phyloP scores from a whole-genome alignment of 257 asterid species.

The Linderniella brevidens region DNA sequence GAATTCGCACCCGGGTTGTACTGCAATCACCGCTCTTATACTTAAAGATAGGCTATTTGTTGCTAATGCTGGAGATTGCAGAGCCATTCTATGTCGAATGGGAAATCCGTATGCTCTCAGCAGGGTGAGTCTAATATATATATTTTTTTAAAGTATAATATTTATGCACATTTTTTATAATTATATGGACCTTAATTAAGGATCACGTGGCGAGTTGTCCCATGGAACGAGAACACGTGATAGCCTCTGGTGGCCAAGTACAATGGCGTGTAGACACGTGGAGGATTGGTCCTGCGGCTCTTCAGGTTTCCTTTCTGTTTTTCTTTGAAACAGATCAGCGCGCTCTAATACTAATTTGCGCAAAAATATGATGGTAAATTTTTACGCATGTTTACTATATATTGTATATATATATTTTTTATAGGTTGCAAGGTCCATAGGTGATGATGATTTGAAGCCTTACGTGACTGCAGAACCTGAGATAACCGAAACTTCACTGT shows the following conservation, averaged over 20 bases:
- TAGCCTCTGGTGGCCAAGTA: constrained; percentile 55
- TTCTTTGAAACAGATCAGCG: constrained; percentile 5
- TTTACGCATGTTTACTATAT: background rate
- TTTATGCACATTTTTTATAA: background rate
- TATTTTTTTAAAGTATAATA: background rate
- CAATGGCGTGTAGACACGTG: constrained; percentile 90
- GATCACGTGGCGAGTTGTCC: constrained; percentile 86
- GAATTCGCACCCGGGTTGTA: constrained; percentile 89
- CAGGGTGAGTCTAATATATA: constrained; percentile 32
- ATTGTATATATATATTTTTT: constrained; percentile 3
- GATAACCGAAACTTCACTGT: constrained; percentile 48
- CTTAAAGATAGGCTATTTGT: constrained; percentile 57
- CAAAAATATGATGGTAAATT: too few relatives aligned
- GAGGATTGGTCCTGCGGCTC: constrained; percentile 91
- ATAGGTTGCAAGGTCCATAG: constrained; percentile 91
- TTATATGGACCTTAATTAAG: constrained; percentile 18
- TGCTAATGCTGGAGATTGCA: constrained; percentile 98
- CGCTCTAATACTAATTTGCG: background rate
- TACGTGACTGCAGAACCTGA: constrained; percentile 95
- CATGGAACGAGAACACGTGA: constrained; percentile 79
- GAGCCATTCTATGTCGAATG: constrained; percentile 60
- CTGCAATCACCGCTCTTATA: constrained; percentile 67
- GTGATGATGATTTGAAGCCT: constrained; percentile 96
- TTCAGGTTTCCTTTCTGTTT: constrained; percentile 42
- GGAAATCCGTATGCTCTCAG: constrained; percentile 63